Conservation (phyloP, 345 rosid species). For the Kernera saxatilis region DNA sequence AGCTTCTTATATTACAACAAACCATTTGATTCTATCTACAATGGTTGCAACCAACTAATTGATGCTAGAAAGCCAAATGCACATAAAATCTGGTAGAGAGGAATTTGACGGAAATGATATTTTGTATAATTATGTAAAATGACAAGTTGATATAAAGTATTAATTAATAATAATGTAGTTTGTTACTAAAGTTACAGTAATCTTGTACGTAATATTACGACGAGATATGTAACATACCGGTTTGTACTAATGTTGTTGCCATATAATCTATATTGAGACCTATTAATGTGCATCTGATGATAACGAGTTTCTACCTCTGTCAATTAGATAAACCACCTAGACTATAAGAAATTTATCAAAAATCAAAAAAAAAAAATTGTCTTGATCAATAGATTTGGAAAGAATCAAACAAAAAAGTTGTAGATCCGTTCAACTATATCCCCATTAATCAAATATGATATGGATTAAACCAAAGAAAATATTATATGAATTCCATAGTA, state of each 20-base stretch:
- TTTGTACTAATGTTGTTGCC: not conserved
- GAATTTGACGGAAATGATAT: not conserved
- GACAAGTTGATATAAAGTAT: not conserved
- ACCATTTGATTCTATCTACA: not conserved
- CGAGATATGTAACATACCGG: not conserved
- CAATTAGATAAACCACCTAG: not conserved
- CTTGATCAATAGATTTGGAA: not conserved
- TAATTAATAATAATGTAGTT: too few relatives aligned
- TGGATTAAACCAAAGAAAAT: not conserved
- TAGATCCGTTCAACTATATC: constrained; percentile 20
- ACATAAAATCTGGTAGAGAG: not conserved
- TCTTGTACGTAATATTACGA: not conserved
- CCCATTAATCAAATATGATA: not conserved
- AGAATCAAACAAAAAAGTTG: not conserved
- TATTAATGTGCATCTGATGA: not conserved
- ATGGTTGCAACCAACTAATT: not conserved
- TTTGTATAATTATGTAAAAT: not conserved
- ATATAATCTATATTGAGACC: too few relatives aligned
- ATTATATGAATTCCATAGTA: not conserved
- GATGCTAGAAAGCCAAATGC: not conserved
- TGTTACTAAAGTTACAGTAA: not conserved
- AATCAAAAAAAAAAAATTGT: not conserved
- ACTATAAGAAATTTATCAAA: not conserved
- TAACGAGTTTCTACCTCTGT: not conserved
- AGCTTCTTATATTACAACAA: not conserved